A percentile compares a stretch with the other conserved stretches of the same genome.
Conservation (phyloP, 2,329 filamentous ascomycete genomes). For the Dendryphion nanum region DNA sequence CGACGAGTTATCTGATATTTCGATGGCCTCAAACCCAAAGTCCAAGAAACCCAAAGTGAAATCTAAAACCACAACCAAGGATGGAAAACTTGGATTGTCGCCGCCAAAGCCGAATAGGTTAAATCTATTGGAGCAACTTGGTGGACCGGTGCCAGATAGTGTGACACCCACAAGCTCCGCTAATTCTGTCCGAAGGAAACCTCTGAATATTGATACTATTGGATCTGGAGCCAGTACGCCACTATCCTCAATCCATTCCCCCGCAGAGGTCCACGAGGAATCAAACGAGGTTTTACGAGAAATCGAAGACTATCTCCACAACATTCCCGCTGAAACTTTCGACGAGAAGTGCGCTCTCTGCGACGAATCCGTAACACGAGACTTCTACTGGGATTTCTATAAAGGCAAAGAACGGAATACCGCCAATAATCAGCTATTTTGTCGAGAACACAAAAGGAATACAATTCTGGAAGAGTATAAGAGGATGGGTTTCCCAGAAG, state of each 20-base stretch:
- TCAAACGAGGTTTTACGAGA: conserved; percentile 3
- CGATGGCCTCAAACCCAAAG: no score
- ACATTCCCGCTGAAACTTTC: neutral
- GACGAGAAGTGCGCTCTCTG: conserved; percentile 63
- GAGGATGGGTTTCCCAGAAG: conserved; percentile 63
- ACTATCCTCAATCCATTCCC: conserved; percentile 4
- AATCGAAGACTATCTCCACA: conserved; percentile 7
- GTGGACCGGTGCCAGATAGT: no score
- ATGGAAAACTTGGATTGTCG: no score
- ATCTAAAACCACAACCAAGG: no score
- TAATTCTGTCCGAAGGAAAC: no score
- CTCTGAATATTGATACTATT: no score
- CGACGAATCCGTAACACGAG: conserved; percentile 55
- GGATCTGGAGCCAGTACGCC: conserved; percentile 7
- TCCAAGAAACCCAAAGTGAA: no score
- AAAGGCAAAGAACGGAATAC: conserved; percentile 37
- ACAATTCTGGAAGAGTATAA: conserved; percentile 44
- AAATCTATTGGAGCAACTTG: no score
- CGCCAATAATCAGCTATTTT: conserved; percentile 51
- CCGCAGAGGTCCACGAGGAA: neutral
- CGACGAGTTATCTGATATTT: no score
- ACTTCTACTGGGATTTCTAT: conserved; percentile 51
- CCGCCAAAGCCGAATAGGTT: no score
- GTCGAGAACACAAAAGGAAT: conserved; percentile 33
- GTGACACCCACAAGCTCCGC: no score